Evolutionary conservation across 306 rosid species (phyloP), one percentile per base, ranked within the genome.

Genomic region (Dalbergia cultrata): DNA sequence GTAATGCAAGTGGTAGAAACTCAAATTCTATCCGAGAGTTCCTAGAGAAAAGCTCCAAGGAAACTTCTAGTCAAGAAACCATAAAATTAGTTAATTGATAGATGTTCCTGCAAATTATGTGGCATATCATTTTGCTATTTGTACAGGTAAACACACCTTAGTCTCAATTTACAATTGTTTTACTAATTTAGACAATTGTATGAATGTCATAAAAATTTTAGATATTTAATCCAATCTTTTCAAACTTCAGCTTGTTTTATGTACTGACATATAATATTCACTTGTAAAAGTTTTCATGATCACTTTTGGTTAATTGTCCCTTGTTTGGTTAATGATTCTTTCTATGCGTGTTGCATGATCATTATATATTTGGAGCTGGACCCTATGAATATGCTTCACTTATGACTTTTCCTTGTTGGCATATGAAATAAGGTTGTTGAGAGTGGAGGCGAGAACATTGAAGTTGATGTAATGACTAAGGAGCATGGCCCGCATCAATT

Each of bases 391-490:
- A 12, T 47, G 19, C 31, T 49, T 70, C 18, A 37, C 26, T 49
- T 31, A 0, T 82, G 76, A 63, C 19, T 44, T 78, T 65, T 26
- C 13, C 26, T 73, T 82, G 78, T 26, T 52, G 65, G 39, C 50
- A 37, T 59, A 41, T 76, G 70, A 67, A 65, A 79, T 67, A 85
- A 95, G 99, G 99, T 95, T 84, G 98, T 95, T 16, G 99, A 95
- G 89, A 95, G 99, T 70, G 99, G 99, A 5, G 99, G 99, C 17
- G 93, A 95, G 88, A 95, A 93, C 90, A 91, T 95, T 64, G 99
- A 95, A 87, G 98, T 95, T 74, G 99, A 96, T 60, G 98, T 90
- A 70, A 91, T 95, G 99, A 95, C 97, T 1, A 91, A 75, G 88
- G 96, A 93, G 82, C 83, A 85, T 19, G 97, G 99, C 14, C 80